These are phyloP conservation scores for Amborella trichopoda DNA, from an alignment of 164 flowering plant species.

Conservation along the genomic window DNA sequence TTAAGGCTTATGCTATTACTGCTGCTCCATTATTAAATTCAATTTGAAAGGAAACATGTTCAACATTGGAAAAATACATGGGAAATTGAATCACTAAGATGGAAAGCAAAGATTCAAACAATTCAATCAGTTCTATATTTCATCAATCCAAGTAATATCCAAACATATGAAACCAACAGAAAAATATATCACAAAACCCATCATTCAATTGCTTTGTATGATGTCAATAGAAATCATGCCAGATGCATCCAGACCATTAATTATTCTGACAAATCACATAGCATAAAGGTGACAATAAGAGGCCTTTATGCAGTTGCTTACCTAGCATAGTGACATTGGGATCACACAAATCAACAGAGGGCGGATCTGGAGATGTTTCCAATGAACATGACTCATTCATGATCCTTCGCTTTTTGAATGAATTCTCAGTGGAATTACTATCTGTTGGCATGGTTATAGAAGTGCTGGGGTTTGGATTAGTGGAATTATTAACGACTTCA, in stretches of 20 bases:
- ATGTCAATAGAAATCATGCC: background rate
- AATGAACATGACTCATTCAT: slow-evolving; percentile 6
- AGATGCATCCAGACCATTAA: background rate
- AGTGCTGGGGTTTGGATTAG: slow-evolving; percentile 10
- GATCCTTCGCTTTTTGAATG: slow-evolving; percentile 24
- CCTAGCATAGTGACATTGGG: slow-evolving; percentile 18
- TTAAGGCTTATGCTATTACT: no score
- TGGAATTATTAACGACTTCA: slow-evolving; percentile 9
- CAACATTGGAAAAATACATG: no score
- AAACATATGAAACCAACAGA: background rate
- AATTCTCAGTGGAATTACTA: slow-evolving; percentile 4
- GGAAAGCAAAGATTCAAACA: no score
- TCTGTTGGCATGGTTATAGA: slow-evolving; percentile 3
- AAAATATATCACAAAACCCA: background rate
- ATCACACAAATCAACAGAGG: background rate
- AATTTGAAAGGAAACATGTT: no score
- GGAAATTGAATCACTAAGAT: no score
- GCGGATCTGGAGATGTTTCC: slow-evolving; percentile 7
- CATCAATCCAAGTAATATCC: background rate
- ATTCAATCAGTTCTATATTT: background rate
- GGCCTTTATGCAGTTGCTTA: slow-evolving; percentile 1
- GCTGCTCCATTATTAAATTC: no score
- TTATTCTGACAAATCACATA: background rate
- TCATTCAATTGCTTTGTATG: background rate
- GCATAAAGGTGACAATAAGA: background rate